Base-by-base conservation (phyloP, 108 stramenopile species). In the Stephanodiscus triporus region DNA sequence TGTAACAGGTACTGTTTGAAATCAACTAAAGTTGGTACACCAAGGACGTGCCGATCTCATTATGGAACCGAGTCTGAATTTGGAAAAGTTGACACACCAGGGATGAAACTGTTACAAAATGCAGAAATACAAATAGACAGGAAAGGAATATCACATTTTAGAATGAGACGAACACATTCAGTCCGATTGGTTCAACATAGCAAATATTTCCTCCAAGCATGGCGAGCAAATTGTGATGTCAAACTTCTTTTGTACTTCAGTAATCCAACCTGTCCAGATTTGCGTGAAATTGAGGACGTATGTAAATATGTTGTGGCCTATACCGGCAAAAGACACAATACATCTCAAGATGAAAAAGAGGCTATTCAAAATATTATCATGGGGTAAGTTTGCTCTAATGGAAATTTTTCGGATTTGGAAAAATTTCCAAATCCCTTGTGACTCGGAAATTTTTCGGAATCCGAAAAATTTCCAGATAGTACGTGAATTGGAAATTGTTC, bases 101-200 rank as follows among this genome's bases (percentile, higher is more conserved):
- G 65, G 4, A 23, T n/a, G 43, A n/a, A 30, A 20, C 40, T 11
- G 7, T 6, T 17, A 2, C 24, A 22, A 45, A 20, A n/a, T 19
- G 23, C 45, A 9, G 13, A 17, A 43, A 66, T 66, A 5, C 13
- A 47, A 22, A 22, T 10, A 7, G 65, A 66, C 65, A 45, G 17
- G 11, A 51, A 47, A 20, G 51, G 66, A 16, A 26, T 68, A 2
- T 23, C 34, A 9, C 66, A 68, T 13, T 37, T 68, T n/a, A 20
- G 17, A 27, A 45, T 68, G 50, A 68, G 1, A 22, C 10, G 66
- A 26, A 68, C 66, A 1, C 43, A 54, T 13, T 68, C 66, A 0
- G 11, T 29, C n/a, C 50, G 48, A 37, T 48, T 68, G 0, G 66
- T 68, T 3, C 66, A 68, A 37, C 66, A 68, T 32, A 68, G 66